A percentile compares a stretch with the other conserved stretches of the same genome.
Evolutionary conservation across 768 basidiomycete genomes (phyloP).

Genomic region (Antrodiella citrinella): DNA sequence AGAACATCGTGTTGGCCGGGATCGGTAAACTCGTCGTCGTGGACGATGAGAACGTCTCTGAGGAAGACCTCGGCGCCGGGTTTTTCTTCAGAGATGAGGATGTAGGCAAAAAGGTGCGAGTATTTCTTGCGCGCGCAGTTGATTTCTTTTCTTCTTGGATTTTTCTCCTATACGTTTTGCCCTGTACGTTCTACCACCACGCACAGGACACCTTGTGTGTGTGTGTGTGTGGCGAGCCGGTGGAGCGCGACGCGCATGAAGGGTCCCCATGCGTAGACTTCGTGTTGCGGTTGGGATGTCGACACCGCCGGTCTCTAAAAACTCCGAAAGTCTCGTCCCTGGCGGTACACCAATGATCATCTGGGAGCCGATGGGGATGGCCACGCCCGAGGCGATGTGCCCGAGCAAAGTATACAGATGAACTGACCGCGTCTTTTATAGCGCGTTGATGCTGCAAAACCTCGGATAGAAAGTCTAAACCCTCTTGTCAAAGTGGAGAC

Average conservation of each 20-base stretch:
- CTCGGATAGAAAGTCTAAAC: constrained; percentile 83
- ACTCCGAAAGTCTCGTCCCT: too few species aligned
- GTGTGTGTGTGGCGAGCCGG: too few species aligned
- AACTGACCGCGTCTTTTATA: constrained; percentile 24
- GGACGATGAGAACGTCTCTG: constrained; percentile 65
- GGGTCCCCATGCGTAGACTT: too few species aligned
- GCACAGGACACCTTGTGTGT: too few species aligned
- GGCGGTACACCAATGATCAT: too few species aligned
- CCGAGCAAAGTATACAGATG: background rate
- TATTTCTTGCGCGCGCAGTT: background rate
- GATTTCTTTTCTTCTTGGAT: background rate
- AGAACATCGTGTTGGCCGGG: constrained; percentile 96
- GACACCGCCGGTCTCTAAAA: too few species aligned
- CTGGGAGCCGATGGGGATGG: too few species aligned
- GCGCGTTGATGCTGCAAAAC: constrained; percentile 81
- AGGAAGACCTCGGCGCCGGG: constrained; percentile 85
- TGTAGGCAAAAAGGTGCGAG: constrained; percentile 74
- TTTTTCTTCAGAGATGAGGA: constrained; percentile 95
- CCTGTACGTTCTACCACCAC: too few species aligned
- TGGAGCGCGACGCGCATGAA: background rate
- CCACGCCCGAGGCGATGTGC: too few species aligned
- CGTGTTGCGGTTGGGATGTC: too few species aligned
- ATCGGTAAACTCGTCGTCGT: constrained; percentile 85
- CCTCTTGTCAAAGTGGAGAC: constrained; percentile 82
- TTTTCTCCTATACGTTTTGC: background rate